A percentile compares a stretch with the other conserved stretches of the same genome.
Evolutionary conservation across 2,329 filamentous ascomycete species (phyloP).

Genomic region (Exophiala sp.): DNA sequence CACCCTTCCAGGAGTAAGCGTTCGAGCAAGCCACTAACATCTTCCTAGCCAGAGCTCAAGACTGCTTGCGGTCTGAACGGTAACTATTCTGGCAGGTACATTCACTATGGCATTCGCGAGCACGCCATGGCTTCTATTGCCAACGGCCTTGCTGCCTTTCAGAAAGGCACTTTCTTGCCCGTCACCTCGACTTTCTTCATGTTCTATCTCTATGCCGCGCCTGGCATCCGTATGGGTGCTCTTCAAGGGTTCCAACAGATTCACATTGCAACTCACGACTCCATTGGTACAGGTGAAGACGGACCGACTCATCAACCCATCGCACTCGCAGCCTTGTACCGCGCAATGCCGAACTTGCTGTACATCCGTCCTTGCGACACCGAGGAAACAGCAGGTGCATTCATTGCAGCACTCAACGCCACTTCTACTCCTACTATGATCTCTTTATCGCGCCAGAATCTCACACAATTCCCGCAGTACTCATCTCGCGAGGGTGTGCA

Average conservation of each 20-base stretch:
- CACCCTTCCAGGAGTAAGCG: no score
- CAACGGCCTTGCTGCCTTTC: background rate
- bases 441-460: constrained; percentile 40
- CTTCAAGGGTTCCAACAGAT: constrained; percentile 54
- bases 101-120: constrained; percentile 27
- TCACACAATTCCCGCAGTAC: constrained; percentile 37
- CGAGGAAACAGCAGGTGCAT: constrained; percentile 57
- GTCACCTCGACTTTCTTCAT: constrained; percentile 59
- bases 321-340: constrained; percentile 52
- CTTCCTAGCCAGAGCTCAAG: constrained; percentile 61
- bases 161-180: constrained; percentile 49
- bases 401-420: constrained; percentile 45
- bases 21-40: constrained; percentile 61
- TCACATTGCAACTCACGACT: constrained; percentile 59
- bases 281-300: constrained; percentile 57
- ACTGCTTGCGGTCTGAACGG: constrained; percentile 63
- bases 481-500: constrained; percentile 34
- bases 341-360: constrained; percentile 58
- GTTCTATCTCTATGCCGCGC: constrained; percentile 56
- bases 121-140: no score
- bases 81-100: constrained; percentile 50
- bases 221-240: constrained; percentile 58
- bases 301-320: constrained; percentile 61
- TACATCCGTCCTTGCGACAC: constrained; percentile 58
- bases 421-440: constrained; percentile 37